Evolutionary conservation across 257 asterid genomes (phyloP), one percentile per base, ranked within the genome.

Genomic region (Handroanthus guayacan): DNA sequence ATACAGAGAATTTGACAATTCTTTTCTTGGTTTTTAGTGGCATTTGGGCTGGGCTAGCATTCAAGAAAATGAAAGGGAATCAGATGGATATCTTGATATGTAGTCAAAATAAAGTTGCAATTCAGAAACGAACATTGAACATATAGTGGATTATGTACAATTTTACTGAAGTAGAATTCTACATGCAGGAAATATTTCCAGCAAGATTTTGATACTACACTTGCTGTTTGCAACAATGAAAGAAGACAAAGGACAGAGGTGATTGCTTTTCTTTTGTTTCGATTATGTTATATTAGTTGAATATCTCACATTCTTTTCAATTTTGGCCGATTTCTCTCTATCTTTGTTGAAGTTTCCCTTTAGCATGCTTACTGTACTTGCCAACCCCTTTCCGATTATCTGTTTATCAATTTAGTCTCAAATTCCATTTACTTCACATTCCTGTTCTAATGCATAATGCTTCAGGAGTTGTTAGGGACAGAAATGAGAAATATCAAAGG

Each of bases 161-260:
- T 64, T 76, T 62, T 79, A 78, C 84, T 88, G 77, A 78, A 57
- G 51, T 48, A 48, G 56, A 71, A 47, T 72, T 60, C 76, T 65
- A 43, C 69, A 18, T 80, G 86, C 93, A 95, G 99, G 85, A 89
- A 85, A 81, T 88, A 79, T 78, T 83, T 87, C 81, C 97, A 89
- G 87, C 97, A 84, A 82, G 96, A 95, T 85, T 92, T 95, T 83
- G 98, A 92, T 84, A 69, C 96, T 9, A 89, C 97, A 13, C 94
- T 92, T 80, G 97, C 97, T 80, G 90, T 86, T 76, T 84, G 90
- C 79, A 89, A 92, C 88, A 88, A 92, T 83, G 99, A 92, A 89
- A 86, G 96, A 79, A 89, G 88, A 82, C 98, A 89, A 77, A 87
- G 93, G 84, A 86, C 93, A 5, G 97, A 95, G 99, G 99, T 95